Conservation (phyloP, 1,139 yeast species). For the Pichia kudriavzevii region DNA sequence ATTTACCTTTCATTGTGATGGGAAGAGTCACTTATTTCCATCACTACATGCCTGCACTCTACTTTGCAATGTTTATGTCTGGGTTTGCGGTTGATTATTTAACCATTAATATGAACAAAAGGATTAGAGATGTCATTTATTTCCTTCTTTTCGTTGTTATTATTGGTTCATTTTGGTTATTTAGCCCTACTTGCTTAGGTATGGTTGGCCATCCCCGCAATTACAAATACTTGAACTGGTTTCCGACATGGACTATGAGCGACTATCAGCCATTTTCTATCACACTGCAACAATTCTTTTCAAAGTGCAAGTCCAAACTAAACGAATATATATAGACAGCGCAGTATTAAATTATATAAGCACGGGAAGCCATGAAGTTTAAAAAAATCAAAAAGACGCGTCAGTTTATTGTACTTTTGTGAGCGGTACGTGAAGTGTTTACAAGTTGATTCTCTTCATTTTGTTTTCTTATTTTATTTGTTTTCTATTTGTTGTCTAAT, state of each 20-base stretch:
- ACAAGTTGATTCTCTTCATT: too few relatives aligned
- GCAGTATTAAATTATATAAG: too few relatives aligned
- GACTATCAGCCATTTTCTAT: constrained; percentile 11
- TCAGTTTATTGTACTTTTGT: too few relatives aligned
- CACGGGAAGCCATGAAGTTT: too few relatives aligned
- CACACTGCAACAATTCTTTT: background rate
- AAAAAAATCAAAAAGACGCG: too few relatives aligned
- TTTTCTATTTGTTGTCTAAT: too few relatives aligned
- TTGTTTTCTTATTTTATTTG: too few relatives aligned
- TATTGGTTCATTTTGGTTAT: constrained; percentile 61
- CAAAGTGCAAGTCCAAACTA: constrained; percentile 2
- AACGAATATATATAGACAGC: too few relatives aligned
- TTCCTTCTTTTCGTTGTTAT: constrained; percentile 42
- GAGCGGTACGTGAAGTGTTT: too few relatives aligned
- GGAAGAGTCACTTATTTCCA: constrained; percentile 80
- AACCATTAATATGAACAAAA: constrained; percentile 7
- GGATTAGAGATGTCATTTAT: constrained; percentile 27
- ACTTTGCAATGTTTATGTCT: constrained; percentile 62
- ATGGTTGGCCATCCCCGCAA: constrained; percentile 69
- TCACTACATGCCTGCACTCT: constrained; percentile 75
- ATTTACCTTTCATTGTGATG: constrained; percentile 67
- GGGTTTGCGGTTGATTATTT: constrained; percentile 49
- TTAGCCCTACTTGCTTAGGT: constrained; percentile 78
- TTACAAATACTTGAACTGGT: constrained; percentile 67
- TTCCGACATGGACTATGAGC: constrained; percentile 58